These are phyloP conservation scores for Scheffersomyces titani DNA, from an alignment of 1,139 yeast species.

Conservation along the genomic window DNA sequence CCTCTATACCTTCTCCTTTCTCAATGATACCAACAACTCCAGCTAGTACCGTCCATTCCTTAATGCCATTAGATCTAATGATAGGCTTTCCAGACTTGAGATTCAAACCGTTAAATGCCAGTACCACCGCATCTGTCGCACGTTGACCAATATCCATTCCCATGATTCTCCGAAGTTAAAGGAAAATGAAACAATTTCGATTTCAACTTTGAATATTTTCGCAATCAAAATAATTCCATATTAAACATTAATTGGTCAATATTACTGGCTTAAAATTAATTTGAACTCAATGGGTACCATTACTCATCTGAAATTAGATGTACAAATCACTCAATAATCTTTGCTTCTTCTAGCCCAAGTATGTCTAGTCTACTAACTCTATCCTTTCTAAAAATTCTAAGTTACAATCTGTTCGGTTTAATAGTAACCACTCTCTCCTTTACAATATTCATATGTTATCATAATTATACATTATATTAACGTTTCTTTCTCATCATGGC, in stretches of 20 bases:
- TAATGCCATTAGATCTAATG: conserved; percentile 57
- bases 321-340: too few species aligned
- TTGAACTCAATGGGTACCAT: too few species aligned
- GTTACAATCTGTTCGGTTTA: background rate
- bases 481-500: conserved; percentile 50
- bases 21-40: conserved; percentile 57
- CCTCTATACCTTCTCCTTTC: conserved; percentile 12
- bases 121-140: conserved; percentile 15
- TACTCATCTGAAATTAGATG: too few species aligned
- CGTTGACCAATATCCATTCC: conserved; percentile 5
- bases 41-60: conserved; percentile 86
- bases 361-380: too few species aligned
- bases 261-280: background rate
- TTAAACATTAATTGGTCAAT: background rate
- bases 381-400: background rate
- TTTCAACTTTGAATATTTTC: background rate
- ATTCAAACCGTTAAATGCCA: conserved; percentile 18
- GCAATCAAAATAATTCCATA: background rate
- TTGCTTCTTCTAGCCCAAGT: too few species aligned
- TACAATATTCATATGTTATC: background rate
- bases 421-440: background rate
- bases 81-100: conserved; percentile 56
- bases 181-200: background rate
- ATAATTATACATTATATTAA: conserved; percentile 5
- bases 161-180: background rate